Evolutionary conservation across 495 filamentous ascomycete genomes (phyloP).

Genomic region (Neurospora sp.): DNA sequence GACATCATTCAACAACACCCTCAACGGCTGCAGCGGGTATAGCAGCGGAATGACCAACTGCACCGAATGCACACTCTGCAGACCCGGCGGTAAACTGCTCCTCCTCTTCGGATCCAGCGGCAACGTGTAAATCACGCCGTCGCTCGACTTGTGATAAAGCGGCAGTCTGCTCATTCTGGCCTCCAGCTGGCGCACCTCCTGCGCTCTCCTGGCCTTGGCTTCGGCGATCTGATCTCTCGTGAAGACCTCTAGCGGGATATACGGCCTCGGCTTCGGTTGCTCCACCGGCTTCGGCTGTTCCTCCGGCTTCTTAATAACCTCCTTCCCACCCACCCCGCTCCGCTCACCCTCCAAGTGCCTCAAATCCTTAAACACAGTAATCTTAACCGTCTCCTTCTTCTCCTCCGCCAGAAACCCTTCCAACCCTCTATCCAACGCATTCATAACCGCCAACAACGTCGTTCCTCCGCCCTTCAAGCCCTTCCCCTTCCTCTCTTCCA

Average conservation of each 20-base stretch:
- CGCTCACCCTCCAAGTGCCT: conserved; percentile 24
- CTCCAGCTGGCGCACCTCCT: conserved; percentile 66
- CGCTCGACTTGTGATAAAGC: conserved; percentile 57
- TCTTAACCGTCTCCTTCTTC: conserved; percentile 68
- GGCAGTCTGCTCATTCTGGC: conserved; percentile 62
- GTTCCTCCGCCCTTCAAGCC: conserved; percentile 3
- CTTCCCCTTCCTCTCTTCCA: conserved; percentile 29
- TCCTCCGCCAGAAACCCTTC: conserved; percentile 61
- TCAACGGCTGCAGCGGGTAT: conserved; percentile 63
- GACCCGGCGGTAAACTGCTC: conserved; percentile 47
- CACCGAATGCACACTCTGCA: conserved; percentile 55
- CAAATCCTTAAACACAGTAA: conserved; percentile 56
- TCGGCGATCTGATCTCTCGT: conserved; percentile 46
- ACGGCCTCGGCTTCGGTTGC: conserved; percentile 21
- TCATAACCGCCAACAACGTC: conserved; percentile 59
- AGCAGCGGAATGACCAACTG: conserved; percentile 60
- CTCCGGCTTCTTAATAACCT: background rate
- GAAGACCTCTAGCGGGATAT: conserved; percentile 34
- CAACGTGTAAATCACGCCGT: conserved; percentile 61
- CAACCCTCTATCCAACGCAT: conserved; percentile 63
- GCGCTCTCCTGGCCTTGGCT: conserved; percentile 53
- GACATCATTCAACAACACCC: conserved; percentile 55
- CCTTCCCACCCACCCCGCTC: background rate
- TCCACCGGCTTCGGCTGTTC: background rate
- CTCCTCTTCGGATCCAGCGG: conserved; percentile 60